Conservation (phyloP, 345 rosid species). For the Aethionema arabicum region DNA sequence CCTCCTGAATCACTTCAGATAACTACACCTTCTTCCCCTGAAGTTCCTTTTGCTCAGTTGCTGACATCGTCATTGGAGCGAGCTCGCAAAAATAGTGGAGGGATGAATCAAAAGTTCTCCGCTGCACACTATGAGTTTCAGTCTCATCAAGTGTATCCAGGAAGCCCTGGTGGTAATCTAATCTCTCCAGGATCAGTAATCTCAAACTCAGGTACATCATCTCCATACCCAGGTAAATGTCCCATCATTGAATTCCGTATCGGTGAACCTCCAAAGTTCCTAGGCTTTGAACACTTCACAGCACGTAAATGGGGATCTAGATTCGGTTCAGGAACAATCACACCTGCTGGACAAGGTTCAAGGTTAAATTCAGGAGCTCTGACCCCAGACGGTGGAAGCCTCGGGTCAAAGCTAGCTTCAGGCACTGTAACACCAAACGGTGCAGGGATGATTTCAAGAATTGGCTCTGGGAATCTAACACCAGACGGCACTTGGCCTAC, state of each 20-base stretch:
- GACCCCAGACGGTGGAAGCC: conserved; percentile 74
- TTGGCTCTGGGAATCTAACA: conserved; percentile 62
- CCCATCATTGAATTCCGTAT: conserved; percentile 58
- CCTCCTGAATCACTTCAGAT: conserved; percentile 64
- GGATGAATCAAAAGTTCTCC: conserved; percentile 55
- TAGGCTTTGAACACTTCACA: conserved; percentile 64
- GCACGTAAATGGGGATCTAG: conserved; percentile 84
- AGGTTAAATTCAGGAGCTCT: conserved; percentile 71
- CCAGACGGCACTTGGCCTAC: conserved; percentile 51
- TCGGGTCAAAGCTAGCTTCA: conserved; percentile 61
- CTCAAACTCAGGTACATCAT: conserved; percentile 60
- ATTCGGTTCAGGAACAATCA: conserved; percentile 77
- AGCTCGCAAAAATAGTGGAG: conserved; percentile 53
- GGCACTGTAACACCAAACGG: conserved; percentile 73
- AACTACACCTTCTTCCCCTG: conserved; percentile 84
- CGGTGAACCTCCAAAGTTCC: conserved; percentile 64
- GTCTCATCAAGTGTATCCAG: conserved; percentile 62
- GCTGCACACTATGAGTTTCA: conserved; percentile 49
- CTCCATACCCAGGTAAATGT: conserved; percentile 77
- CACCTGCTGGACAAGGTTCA: conserved; percentile 80
- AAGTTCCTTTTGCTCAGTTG: conserved; percentile 94
- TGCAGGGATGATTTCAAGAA: conserved; percentile 57
- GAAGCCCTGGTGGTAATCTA: conserved; percentile 76
- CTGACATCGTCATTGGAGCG: conserved; percentile 67
- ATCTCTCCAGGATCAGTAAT: conserved; percentile 79